Conservation (phyloP, 176 grass and related monocot genomes). For the Coix lacrymajobi region DNA sequence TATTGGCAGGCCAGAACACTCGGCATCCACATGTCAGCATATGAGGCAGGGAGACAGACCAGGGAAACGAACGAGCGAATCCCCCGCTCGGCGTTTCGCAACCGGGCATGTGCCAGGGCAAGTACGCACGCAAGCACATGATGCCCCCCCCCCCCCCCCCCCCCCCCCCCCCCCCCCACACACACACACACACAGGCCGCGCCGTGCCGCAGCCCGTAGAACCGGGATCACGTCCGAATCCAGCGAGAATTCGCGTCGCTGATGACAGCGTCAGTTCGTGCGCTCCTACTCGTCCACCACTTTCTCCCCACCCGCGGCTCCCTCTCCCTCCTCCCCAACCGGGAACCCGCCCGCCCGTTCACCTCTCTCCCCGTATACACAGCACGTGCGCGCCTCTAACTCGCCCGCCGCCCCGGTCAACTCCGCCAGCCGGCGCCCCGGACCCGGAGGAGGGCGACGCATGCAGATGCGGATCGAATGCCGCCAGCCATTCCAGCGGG, state of each 20-base stretch:
- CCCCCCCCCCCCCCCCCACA: too few relatives aligned
- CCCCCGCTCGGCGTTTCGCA: neutral
- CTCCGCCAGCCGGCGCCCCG: slow-evolving; percentile 4
- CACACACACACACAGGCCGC: too few relatives aligned
- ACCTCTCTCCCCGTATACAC: neutral
- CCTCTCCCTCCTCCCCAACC: neutral
- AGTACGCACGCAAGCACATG: neutral
- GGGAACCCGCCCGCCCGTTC: too few relatives aligned
- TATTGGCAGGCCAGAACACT: too few relatives aligned
- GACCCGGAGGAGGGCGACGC: neutral
- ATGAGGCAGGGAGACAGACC: neutral
- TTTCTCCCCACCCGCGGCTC: slow-evolving; percentile 18
- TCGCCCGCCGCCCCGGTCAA: slow-evolving; percentile 33
- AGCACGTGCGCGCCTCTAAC: slow-evolving; percentile 36
- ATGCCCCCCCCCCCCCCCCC: too few relatives aligned
- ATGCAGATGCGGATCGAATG: slow-evolving; percentile 21
- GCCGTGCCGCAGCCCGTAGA: too few relatives aligned
- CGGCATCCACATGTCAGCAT: too few relatives aligned
- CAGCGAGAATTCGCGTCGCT: neutral
- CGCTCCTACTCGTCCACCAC: slow-evolving; percentile 12
- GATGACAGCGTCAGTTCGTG: neutral
- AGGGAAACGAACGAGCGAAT: neutral
- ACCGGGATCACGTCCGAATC: neutral
- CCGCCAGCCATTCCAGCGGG: neutral
- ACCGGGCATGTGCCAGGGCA: neutral